Conservation (phyloP, 352 stramenopile species). For the Globisporangium cystogenes region DNA sequence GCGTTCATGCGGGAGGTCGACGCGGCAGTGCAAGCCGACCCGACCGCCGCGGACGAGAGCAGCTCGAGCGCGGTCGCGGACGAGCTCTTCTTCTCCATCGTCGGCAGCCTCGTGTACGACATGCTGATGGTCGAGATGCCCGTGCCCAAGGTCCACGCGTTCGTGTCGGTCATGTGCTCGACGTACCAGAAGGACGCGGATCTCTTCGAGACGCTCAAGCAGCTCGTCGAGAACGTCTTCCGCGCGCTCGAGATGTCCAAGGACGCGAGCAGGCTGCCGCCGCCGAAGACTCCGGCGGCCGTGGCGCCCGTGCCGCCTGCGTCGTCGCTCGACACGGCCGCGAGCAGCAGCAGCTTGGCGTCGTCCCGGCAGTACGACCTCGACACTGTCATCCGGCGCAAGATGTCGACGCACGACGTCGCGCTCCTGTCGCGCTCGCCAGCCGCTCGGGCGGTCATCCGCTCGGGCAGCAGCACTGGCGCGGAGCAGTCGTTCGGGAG, state of each 20-base stretch:
- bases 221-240: conserved; percentile 79
- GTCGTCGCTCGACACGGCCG: background rate
- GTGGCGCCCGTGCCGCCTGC: background rate
- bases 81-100: conserved; percentile 79
- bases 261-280: conserved; percentile 36
- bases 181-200: conserved; percentile 76
- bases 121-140: conserved; percentile 82
- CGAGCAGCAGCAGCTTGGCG: background rate
- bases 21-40: conserved; percentile 33
- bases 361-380: conserved; percentile 61
- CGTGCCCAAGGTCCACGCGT: conserved; percentile 65
- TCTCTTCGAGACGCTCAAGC: conserved; percentile 61
- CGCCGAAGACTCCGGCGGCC: conserved; percentile 12
- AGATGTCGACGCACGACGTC: conserved; percentile 60
- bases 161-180: conserved; percentile 77
- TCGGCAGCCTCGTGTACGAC: conserved; percentile 78
- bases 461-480: too few relatives aligned
- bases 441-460: background rate
- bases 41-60: conserved; percentile 23
- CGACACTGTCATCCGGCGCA: conserved; percentile 72
- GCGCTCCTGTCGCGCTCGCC: conserved; percentile 10
- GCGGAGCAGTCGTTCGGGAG: background rate
- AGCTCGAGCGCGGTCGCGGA: conserved; percentile 35
- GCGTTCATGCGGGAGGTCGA: conserved; percentile 78
- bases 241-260: conserved; percentile 77